These are phyloP conservation scores for Terana coerulea DNA, from an alignment of 768 basidiomycete species.

Conservation along the genomic window DNA sequence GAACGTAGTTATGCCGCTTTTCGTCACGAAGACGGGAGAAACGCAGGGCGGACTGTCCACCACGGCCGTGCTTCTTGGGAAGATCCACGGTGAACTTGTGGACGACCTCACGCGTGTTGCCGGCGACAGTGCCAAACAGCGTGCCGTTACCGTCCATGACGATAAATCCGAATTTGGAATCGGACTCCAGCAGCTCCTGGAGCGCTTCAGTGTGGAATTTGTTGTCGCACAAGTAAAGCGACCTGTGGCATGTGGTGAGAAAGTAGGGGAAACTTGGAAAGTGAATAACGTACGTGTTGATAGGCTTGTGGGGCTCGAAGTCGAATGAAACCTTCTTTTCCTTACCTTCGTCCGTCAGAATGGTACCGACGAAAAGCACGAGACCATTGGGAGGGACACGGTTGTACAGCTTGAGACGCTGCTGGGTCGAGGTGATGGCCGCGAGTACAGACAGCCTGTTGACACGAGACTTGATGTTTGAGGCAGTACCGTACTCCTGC, in stretches of 20 bases:
- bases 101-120: slow-evolving; percentile 94
- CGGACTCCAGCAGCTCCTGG: slow-evolving; percentile 93
- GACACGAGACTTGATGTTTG: slow-evolving; percentile 99
- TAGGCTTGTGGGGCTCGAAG: slow-evolving; percentile 98
- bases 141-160: slow-evolving; percentile 99
- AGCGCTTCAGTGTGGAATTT: slow-evolving; percentile 99
- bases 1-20: slow-evolving; percentile 99
- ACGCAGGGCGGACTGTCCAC: slow-evolving; percentile 99
- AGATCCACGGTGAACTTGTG: slow-evolving; percentile 99
- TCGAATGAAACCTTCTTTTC: slow-evolving; percentile 99
- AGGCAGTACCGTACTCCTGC: slow-evolving; percentile 98
- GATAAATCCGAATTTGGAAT: slow-evolving; percentile 98
- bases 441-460: slow-evolving; percentile 97
- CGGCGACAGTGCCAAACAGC: slow-evolving; percentile 91
- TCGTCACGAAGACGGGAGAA: slow-evolving; percentile 99
- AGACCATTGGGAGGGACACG: slow-evolving; percentile 96
- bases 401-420: slow-evolving; percentile 94
- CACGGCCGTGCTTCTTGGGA: slow-evolving; percentile 99
- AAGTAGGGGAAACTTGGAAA: neutral
- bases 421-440: slow-evolving; percentile 97
- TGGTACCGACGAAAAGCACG: slow-evolving; percentile 96
- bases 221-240: slow-evolving; percentile 98
- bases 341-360: slow-evolving; percentile 97
- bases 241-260: slow-evolving; percentile 42
- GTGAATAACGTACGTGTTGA: slow-evolving; percentile 77